These are phyloP conservation scores for Ustilago hordei DNA, from an alignment of 1,284 basidiomycete species.

Conservation along the genomic window DNA sequence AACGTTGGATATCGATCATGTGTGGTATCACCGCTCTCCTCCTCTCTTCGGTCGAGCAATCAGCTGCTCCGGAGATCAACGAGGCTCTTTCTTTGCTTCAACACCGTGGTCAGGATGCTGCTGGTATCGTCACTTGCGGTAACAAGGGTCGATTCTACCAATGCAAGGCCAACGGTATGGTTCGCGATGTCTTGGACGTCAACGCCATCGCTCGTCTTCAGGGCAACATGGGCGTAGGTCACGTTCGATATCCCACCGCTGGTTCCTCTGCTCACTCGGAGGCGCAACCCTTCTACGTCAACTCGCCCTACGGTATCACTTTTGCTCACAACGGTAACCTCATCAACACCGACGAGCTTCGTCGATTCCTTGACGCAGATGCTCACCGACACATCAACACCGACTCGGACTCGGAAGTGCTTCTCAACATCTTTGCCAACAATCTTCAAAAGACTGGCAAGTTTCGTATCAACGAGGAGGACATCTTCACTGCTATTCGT, in stretches of 20 bases:
- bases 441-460: constrained; percentile 98
- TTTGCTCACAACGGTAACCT: constrained; percentile 99
- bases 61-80: constrained; percentile 67
- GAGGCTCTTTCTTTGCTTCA: constrained; percentile 69
- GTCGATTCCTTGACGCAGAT: constrained; percentile 93
- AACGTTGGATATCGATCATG: constrained; percentile 39
- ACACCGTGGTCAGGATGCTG: constrained; percentile 88
- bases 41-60: constrained; percentile 53
- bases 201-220: constrained; percentile 81
- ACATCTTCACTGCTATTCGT: constrained; percentile 94
- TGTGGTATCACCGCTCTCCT: constrained; percentile 68
- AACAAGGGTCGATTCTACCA: constrained; percentile 95
- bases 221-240: constrained; percentile 97
- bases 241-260: constrained; percentile 89
- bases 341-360: constrained; percentile 88
- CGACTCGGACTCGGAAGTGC: constrained; percentile 94
- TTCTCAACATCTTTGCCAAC: constrained; percentile 97
- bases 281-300: constrained; percentile 99
- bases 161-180: constrained; percentile 99
- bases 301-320: constrained; percentile 97
- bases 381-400: constrained; percentile 99
- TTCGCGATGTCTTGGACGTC: constrained; percentile 94
- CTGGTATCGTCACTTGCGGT: constrained; percentile 96
- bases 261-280: constrained; percentile 96
- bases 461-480: constrained; percentile 99